These are phyloP conservation scores for Cunninghamia lanceolata DNA, from an alignment of 75 land plant species.

Conservation along the genomic window DNA sequence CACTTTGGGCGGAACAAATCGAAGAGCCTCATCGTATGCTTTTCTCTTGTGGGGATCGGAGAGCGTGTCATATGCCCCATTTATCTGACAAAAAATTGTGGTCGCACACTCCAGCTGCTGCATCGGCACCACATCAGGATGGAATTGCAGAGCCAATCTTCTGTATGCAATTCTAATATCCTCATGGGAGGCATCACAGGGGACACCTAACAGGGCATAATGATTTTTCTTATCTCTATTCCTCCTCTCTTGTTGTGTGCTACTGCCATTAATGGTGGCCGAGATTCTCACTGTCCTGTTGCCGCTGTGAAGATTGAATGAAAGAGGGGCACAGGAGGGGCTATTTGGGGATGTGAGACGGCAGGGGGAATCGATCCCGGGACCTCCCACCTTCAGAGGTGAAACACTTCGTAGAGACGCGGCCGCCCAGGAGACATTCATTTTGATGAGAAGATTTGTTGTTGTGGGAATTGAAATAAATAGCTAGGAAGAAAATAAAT, in stretches of 20 bases:
- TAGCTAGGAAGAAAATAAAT: too few relatives aligned
- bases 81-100: constrained; percentile 7
- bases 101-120: constrained; percentile 19
- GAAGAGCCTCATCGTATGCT: constrained; percentile 10
- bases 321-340: background rate
- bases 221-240: background rate
- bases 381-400: background rate
- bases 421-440: background rate
- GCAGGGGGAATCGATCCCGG: background rate
- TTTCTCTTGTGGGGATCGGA: constrained; percentile 18
- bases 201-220: constrained; percentile 9
- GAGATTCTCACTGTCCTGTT: background rate
- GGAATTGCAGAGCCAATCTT: constrained; percentile 13
- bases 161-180: constrained; percentile 16
- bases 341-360: background rate
- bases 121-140: constrained; percentile 8
- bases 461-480: too few relatives aligned
- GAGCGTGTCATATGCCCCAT: constrained; percentile 12
- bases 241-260: background rate
- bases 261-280: background rate
- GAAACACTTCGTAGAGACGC: background rate
- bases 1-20: background rate
- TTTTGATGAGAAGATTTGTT: too few relatives aligned
- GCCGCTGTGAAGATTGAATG: background rate
- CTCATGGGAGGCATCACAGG: constrained; percentile 8